Conservation (phyloP, 1,284 basidiomycete genomes). For the Marasmius tenuissimus region DNA sequence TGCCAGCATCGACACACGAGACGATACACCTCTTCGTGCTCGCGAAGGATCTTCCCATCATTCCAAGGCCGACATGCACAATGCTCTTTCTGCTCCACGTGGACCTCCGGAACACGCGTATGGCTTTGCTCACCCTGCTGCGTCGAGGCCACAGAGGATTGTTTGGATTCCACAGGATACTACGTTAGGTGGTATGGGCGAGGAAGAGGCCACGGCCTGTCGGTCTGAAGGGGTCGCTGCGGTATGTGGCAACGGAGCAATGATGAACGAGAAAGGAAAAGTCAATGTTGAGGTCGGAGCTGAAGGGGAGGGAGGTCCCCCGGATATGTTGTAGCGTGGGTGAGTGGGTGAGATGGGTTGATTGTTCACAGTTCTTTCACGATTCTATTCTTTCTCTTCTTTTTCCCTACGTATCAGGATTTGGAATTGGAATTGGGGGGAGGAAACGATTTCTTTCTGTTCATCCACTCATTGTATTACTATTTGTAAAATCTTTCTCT, state of each 20-base stretch:
- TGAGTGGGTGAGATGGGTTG: too few relatives aligned
- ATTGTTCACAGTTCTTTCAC: too few relatives aligned
- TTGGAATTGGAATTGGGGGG: too few relatives aligned
- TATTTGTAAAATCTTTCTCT: too few relatives aligned
- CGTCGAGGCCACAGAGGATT: slow-evolving; percentile 66
- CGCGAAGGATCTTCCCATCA: not conserved
- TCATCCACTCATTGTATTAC: too few relatives aligned
- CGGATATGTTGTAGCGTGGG: not conserved
- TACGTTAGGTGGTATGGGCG: not conserved
- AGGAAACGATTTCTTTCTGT: too few relatives aligned
- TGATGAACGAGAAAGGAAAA: not conserved
- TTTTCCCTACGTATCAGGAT: too few relatives aligned
- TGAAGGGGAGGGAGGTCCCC: not conserved
- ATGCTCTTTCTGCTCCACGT: slow-evolving; percentile 9
- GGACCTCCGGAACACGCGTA: slow-evolving; percentile 40
- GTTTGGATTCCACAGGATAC: not conserved
- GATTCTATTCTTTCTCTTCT: too few relatives aligned
- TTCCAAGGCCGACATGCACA: not conserved
- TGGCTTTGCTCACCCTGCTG: slow-evolving; percentile 82
- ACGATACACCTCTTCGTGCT: slow-evolving; percentile 8
- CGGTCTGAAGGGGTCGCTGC: not conserved
- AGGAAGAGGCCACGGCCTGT: not conserved
- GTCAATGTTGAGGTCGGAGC: not conserved
- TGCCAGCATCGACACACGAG: too few relatives aligned
- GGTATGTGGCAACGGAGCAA: not conserved